Conservation (phyloP, 1,284 basidiomycete genomes). For the Irpex sp. region DNA sequence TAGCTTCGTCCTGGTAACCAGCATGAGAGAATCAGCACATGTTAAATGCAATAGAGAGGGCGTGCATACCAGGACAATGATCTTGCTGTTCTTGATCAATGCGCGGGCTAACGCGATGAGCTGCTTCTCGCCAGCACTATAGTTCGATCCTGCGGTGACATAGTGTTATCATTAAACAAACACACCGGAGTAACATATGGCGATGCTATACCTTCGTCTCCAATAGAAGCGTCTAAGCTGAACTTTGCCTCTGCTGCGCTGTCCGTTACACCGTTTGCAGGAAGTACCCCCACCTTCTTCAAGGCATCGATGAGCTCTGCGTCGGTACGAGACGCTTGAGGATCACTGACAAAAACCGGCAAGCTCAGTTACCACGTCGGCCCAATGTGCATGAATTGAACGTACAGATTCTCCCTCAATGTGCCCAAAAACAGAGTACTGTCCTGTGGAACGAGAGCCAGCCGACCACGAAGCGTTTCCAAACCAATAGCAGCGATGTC, state of each 20-base stretch:
- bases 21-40: no score
- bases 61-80: constrained; percentile 57
- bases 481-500: constrained; percentile 61
- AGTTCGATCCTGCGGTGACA: constrained; percentile 52
- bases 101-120: constrained; percentile 72
- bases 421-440: constrained; percentile 62
- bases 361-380: neutral
- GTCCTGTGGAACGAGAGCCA: constrained; percentile 76
- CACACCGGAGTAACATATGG: neutral
- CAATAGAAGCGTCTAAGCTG: constrained; percentile 59
- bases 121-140: constrained; percentile 77
- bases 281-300: constrained; percentile 57
- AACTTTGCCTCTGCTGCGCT: constrained; percentile 57
- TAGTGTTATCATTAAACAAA: neutral
- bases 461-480: constrained; percentile 49
- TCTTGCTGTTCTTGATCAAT: constrained; percentile 63
- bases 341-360: constrained; percentile 41
- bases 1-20: constrained; percentile 60
- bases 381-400: neutral
- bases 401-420: constrained; percentile 64
- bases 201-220: constrained; percentile 49
- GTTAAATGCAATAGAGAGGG: constrained; percentile 17
- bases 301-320: constrained; percentile 51
- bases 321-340: constrained; percentile 48
- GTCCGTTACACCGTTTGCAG: constrained; percentile 43